These are phyloP conservation scores for Apophysomyces elegans DNA, from an alignment of 371 early-diverging fungal genomes.

Conservation along the genomic window DNA sequence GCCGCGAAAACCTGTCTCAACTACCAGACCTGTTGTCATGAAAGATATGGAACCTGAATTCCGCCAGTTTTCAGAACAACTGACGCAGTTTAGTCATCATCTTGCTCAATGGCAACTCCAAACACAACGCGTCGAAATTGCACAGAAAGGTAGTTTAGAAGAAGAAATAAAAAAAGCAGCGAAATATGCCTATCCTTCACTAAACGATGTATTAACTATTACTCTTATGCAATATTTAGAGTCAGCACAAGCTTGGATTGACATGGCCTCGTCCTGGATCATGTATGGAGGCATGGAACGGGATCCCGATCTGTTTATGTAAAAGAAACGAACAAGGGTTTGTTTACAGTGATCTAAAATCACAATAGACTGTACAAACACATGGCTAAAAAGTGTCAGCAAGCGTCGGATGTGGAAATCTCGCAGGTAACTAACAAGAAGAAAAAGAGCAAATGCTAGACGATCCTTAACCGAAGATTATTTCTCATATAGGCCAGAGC, in stretches of 20 bases:
- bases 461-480: background rate
- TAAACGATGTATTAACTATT: too few relatives aligned
- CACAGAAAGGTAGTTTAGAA: background rate
- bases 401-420: constrained; percentile 30
- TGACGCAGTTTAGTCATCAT: constrained; percentile 13
- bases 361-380: constrained; percentile 31
- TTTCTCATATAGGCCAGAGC: constrained; percentile 20
- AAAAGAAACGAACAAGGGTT: background rate
- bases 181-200: too few relatives aligned
- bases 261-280: constrained; percentile 36
- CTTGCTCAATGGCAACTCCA: constrained; percentile 5
- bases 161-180: background rate
- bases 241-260: constrained; percentile 25
- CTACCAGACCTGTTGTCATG: background rate
- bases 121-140: constrained; percentile 12
- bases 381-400: constrained; percentile 37
- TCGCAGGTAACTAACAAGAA: constrained; percentile 25
- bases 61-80: constrained; percentile 22
- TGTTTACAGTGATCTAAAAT: too few relatives aligned
- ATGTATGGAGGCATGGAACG: constrained; percentile 47
- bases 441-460: background rate
- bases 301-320: constrained; percentile 45
- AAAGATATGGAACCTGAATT: constrained; percentile 44
- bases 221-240: constrained; percentile 5
- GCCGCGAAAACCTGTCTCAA: constrained; percentile 18